Conservation (phyloP, 345 rosid species). For the Syzygium oleosum region DNA sequence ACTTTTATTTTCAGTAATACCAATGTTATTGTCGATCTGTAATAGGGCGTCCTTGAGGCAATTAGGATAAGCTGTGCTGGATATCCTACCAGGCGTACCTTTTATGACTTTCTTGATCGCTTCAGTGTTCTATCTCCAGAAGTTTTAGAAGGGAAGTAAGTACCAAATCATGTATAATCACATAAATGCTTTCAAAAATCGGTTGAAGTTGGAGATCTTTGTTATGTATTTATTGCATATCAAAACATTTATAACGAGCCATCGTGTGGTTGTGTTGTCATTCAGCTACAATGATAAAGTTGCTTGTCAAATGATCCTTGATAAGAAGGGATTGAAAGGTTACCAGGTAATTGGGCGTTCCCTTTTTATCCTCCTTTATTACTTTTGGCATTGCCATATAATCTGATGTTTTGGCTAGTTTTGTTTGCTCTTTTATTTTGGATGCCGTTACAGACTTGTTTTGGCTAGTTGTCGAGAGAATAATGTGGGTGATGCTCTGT, state of each 20-base stretch:
- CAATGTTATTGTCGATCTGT: neutral
- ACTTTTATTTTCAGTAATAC: neutral
- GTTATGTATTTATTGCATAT: neutral
- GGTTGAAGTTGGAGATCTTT: neutral
- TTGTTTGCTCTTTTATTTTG: neutral
- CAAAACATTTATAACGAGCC: neutral
- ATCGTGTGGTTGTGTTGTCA: conserved; percentile 2
- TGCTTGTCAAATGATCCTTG: conserved; percentile 87
- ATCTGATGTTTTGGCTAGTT: neutral
- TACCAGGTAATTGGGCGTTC: conserved; percentile 64
- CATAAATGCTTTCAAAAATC: neutral
- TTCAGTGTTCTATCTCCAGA: conserved; percentile 48
- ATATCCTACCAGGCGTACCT: conserved; percentile 45
- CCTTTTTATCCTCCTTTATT: neutral
- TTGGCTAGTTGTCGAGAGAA: neutral
- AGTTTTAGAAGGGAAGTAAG: conserved; percentile 48
- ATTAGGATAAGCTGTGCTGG: conserved; percentile 52
- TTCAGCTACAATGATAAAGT: conserved; percentile 74
- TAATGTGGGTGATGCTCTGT: neutral
- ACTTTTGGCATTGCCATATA: neutral
- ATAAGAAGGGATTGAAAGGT: conserved; percentile 80
- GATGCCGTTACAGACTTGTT: neutral
- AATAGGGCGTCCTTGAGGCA: conserved; percentile 48
- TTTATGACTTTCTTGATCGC: conserved; percentile 43
- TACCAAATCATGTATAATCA: neutral